Conservation (phyloP, 192 early-diverging fungal genomes). For the Coemansia furcata region DNA sequence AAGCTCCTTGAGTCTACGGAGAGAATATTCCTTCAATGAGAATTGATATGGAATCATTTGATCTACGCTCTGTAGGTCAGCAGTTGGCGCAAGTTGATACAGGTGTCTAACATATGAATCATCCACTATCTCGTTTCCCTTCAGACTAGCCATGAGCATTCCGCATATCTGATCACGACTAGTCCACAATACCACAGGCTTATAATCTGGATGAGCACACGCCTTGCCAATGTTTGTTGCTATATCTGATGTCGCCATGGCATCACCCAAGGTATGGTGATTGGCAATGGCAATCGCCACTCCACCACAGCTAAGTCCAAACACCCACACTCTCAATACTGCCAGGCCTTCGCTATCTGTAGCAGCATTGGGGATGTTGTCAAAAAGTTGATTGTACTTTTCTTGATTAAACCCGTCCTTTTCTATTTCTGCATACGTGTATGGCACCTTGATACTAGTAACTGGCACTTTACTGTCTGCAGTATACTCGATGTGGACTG, state of each 20-base stretch:
- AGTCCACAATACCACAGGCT: background rate
- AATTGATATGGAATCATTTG: conserved; percentile 3
- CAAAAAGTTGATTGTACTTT: conserved; percentile 15
- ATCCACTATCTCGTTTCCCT: background rate
- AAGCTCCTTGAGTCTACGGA: background rate
- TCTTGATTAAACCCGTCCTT: conserved; percentile 17
- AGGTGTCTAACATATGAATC: background rate
- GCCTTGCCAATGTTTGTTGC: conserved; percentile 5
- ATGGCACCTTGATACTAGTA: background rate
- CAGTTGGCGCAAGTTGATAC: background rate
- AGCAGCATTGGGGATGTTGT: background rate
- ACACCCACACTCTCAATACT: conserved; percentile 7
- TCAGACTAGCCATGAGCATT: background rate
- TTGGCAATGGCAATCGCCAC: conserved; percentile 2
- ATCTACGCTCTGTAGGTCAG: background rate
- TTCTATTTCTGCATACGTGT: conserved; percentile 1
- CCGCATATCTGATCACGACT: background rate
- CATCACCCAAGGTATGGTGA: conserved; percentile 27
- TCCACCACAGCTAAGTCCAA: conserved; percentile 6
- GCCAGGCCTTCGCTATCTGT: conserved; percentile 7
- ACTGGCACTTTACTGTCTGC: background rate
- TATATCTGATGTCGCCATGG: background rate
- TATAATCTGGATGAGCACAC: background rate
- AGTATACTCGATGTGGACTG: background rate
- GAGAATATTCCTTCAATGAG: background rate